A percentile compares a stretch with the other conserved stretches of the same genome.
Conservation (phyloP, 106 monocot genomes). For the Dendrobium huoshanense region DNA sequence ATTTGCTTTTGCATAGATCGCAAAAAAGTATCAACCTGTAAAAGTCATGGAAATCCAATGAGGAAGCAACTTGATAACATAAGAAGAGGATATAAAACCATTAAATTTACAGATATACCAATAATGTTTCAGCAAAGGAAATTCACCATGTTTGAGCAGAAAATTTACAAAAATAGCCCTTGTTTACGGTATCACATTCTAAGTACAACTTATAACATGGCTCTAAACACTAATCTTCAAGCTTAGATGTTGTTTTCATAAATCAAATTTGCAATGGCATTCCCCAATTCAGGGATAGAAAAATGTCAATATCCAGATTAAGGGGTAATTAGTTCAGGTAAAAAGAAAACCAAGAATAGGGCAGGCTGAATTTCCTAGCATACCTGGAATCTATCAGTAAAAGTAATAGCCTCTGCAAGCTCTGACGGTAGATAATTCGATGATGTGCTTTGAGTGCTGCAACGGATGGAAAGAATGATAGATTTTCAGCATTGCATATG, state of each 20-base stretch:
- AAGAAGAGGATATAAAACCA: neutral
- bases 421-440: conserved; percentile 72
- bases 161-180: too few species aligned
- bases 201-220: too few species aligned
- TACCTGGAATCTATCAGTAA: conserved; percentile 92
- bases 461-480: conserved; percentile 10
- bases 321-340: too few species aligned
- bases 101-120: neutral
- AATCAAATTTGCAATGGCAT: neutral
- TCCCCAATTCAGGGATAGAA: neutral
- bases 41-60: neutral
- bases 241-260: too few species aligned
- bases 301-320: too few species aligned
- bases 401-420: conserved; percentile 69
- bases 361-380: neutral
- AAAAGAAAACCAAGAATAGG: neutral
- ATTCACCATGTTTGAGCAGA: too few species aligned
- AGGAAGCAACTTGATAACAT: neutral
- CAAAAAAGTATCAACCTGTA: conserved; percentile 78
- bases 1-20: conserved; percentile 90
- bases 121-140: too few species aligned
- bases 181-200: too few species aligned
- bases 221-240: too few species aligned
- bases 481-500: neutral
- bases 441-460: conserved; percentile 70